Percentiles rank a stretch among this genome's conserved stretches.
Evolutionary conservation across 345 rosid species (phyloP).

Genomic region (Schrenkiella parvula): DNA sequence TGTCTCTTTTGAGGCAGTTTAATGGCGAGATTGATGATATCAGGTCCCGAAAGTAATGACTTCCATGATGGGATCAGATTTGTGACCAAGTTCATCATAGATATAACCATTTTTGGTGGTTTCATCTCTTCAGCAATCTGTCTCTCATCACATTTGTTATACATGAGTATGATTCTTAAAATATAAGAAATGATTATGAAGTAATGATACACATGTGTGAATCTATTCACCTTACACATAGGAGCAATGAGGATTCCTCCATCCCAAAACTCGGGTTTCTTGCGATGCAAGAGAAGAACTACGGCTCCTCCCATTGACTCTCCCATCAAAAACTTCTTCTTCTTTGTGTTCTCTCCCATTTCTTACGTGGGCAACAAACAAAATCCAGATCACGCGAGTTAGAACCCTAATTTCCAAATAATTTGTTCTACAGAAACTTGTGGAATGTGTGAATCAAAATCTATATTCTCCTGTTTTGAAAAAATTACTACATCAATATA

Average conservation of each 20-base stretch:
- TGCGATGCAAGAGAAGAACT: constrained; percentile 57
- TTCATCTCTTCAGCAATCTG: constrained; percentile 66
- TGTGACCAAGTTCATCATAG: constrained; percentile 37
- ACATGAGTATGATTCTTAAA: background rate
- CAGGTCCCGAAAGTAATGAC: constrained; percentile 39
- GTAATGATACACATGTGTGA: background rate
- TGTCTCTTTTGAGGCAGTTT: constrained; percentile 58
- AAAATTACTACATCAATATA: background rate
- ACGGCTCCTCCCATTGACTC: constrained; percentile 98
- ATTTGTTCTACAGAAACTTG: background rate
- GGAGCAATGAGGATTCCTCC: constrained; percentile 85
- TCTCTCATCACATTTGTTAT: constrained; percentile 4
- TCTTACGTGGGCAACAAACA: constrained; percentile 32
- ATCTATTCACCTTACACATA: constrained; percentile 68
- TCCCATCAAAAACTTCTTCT: constrained; percentile 66
- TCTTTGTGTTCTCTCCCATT: constrained; percentile 51
- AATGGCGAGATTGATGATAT: constrained; percentile 55
- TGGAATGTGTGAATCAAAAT: background rate
- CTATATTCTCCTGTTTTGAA: background rate
- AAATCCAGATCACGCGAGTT: background rate
- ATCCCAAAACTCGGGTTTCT: constrained; percentile 66
- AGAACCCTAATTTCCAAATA: background rate
- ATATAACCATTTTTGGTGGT: constrained; percentile 45
- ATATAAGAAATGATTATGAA: background rate
- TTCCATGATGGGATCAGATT: constrained; percentile 64